Evolutionary conservation across 1,284 basidiomycete species (phyloP), one percentile per base, ranked within the genome.

Genomic region (Austroboletus niveus): DNA sequence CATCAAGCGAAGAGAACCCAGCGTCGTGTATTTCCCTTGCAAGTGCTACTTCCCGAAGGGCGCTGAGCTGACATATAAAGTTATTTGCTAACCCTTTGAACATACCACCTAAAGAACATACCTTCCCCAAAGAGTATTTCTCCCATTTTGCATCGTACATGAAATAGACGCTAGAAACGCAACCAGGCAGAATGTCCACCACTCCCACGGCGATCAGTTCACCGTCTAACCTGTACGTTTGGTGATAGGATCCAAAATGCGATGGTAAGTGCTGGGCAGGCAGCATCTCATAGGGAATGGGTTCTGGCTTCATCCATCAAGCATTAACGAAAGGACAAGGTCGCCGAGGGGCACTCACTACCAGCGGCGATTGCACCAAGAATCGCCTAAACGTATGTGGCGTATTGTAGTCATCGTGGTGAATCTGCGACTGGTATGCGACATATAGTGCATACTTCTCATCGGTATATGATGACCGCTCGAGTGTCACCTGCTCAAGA

Each of bases 111-210:
- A 15, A 42, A n/a, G 27, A n/a, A 54, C 58, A 45, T 54, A 88
- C 85, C 76, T 96, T 98, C 42, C 97, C 96, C 27, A 98, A 67
- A 11, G 89, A 87, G 63, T 83, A 82, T 42, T 77, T 76, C 39
- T 89, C 85, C 78, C 84, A 95, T 34, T 77, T 76, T 8, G 85
- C 82, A 62, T 94, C 84, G 72, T 97, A 98, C 73, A 96, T 88
- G 68, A 98, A 95, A 70, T 99, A 99, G 9, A 99, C 96, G 57
- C 90, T 93, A 14, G 93, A 96, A 5, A 99, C 87, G 59, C 96
- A 95, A 29, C 69, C 67, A 0, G 95, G 96, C 7, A 99, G 75
- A 50, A 99, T 87, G 66, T 99, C 97, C 51, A 99, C 75, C 12
- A 99, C 92, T 2, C 85, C 88, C 60, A 99, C 79, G 0, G 90